Percentiles rank a stretch among this genome's conserved stretches.
Evolutionary conservation across 371 early-diverging fungal genomes (phyloP).

Genomic region (Apophysomyces variabilis): DNA sequence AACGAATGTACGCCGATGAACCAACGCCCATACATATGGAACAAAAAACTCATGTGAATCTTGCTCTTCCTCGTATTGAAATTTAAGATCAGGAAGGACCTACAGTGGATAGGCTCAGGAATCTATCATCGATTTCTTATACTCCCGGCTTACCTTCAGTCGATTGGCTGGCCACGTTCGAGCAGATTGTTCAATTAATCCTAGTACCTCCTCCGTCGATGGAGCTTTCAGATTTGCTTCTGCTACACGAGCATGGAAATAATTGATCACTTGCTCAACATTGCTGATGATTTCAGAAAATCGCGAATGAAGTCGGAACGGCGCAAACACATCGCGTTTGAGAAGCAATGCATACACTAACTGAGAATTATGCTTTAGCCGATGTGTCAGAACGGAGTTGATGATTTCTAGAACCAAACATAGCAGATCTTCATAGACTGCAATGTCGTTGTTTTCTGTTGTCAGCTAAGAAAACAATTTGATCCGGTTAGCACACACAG

Average conservation of each 20-base stretch:
- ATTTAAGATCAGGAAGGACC: conserved; percentile 63
- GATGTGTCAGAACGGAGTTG: conserved; percentile 66
- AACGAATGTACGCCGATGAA: conserved; percentile 62
- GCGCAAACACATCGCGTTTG: conserved; percentile 68
- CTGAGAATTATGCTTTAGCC: conserved; percentile 71
- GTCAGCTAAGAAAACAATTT: background rate
- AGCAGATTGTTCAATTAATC: conserved; percentile 66
- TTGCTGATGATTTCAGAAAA: conserved; percentile 67
- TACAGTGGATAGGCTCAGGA: conserved; percentile 12
- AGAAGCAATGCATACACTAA: conserved; percentile 76
- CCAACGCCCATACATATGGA: conserved; percentile 74
- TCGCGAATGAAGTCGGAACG: conserved; percentile 55
- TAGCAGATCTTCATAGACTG: conserved; percentile 72
- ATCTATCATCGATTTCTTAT: background rate
- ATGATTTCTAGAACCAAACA: conserved; percentile 72
- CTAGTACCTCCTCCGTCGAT: conserved; percentile 67
- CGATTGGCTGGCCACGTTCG: conserved; percentile 70
- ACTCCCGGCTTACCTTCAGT: conserved; percentile 45
- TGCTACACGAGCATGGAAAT: conserved; percentile 65
- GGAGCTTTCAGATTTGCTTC: conserved; percentile 73
- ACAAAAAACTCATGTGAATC: conserved; percentile 69
- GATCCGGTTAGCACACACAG: background rate
- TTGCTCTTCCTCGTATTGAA: conserved; percentile 69
- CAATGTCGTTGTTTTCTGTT: conserved; percentile 32
- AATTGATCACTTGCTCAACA: conserved; percentile 65